Percentiles rank a stretch among this genome's conserved stretches.
phyloP scores from a whole-genome alignment of 176 grass and related monocot species.

The Tuctoria greenei region DNA sequence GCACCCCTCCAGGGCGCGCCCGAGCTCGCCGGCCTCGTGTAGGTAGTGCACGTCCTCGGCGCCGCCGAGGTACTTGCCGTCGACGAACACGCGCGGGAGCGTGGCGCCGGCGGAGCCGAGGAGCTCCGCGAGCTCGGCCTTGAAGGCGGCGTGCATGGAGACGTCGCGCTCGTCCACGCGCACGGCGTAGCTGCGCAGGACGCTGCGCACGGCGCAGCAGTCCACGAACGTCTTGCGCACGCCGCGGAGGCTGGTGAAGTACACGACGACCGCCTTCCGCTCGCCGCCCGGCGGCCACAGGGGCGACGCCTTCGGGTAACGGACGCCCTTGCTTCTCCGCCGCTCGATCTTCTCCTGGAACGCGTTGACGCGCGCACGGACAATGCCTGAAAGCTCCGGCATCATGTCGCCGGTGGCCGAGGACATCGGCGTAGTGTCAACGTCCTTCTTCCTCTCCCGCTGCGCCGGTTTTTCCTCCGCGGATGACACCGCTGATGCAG shows the following conservation, averaged over 20 bases:
- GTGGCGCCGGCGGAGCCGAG: constrained; percentile 11
- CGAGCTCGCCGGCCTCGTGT: constrained; percentile 57
- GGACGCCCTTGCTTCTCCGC: constrained; percentile 20
- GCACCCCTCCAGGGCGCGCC: constrained; percentile 50
- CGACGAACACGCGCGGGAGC: constrained; percentile 63
- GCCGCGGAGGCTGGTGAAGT: constrained; percentile 78
- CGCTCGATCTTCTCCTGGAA: constrained; percentile 52
- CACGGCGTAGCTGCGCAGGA: constrained; percentile 67
- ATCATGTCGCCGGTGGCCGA: constrained; percentile 11
- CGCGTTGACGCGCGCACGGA: constrained; percentile 54
- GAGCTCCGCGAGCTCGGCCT: constrained; percentile 59
- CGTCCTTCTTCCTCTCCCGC: background rate
- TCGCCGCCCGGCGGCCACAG: constrained; percentile 36
- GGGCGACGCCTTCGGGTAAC: constrained; percentile 20
- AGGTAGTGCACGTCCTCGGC: constrained; percentile 59
- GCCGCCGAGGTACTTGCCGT: constrained; percentile 64
- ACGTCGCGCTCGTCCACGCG: constrained; percentile 77
- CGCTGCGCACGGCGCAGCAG: constrained; percentile 58
- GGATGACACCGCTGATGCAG: background rate
- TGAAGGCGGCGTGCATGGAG: constrained; percentile 73
- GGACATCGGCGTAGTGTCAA: constrained; percentile 11
- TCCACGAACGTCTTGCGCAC: constrained; percentile 77
- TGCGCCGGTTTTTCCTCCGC: background rate
- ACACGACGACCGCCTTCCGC: constrained; percentile 66
- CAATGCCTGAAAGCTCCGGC: constrained; percentile 45